These are phyloP conservation scores for Euclidium syriacum DNA, from an alignment of 345 rosid species.

Conservation along the genomic window DNA sequence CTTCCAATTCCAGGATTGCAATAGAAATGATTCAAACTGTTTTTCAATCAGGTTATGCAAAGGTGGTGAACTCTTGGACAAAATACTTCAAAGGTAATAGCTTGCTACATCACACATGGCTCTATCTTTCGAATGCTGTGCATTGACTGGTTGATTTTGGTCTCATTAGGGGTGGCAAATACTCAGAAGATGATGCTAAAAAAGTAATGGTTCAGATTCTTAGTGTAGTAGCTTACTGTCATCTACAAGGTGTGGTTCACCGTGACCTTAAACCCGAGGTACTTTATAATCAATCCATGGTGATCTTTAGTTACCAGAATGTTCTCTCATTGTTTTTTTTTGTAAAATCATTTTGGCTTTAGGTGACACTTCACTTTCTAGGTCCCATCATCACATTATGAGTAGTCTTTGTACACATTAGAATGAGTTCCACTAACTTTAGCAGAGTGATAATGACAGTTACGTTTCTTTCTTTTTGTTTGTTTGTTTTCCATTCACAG, in stretches of 20 bases:
- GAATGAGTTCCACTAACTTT: slow-evolving; percentile 15
- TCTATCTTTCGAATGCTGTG: background rate
- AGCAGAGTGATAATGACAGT: slow-evolving; percentile 9
- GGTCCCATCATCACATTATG: slow-evolving; percentile 22
- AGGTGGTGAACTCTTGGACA: slow-evolving; percentile 94
- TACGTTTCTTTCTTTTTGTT: slow-evolving; percentile 23
- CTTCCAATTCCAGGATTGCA: background rate
- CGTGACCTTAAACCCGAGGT: slow-evolving; percentile 99
- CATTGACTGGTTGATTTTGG: slow-evolving; percentile 24
- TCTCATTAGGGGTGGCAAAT: slow-evolving; percentile 81
- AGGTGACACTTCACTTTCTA: slow-evolving; percentile 30
- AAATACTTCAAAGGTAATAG: slow-evolving; percentile 82
- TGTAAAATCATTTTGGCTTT: slow-evolving; percentile 9
- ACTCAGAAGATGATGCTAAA: slow-evolving; percentile 93
- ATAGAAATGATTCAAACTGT: background rate
- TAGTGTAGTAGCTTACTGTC: slow-evolving; percentile 85
- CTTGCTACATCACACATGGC: slow-evolving; percentile 8
- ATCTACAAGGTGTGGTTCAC: slow-evolving; percentile 98
- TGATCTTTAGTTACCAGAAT: background rate
- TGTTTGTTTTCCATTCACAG: slow-evolving; percentile 41
- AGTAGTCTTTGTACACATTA: slow-evolving; percentile 15
- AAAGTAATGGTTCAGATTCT: slow-evolving; percentile 86
- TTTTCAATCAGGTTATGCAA: slow-evolving; percentile 62
- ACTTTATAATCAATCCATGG: slow-evolving; percentile 24
- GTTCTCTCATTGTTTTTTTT: background rate